These are phyloP conservation scores for Dichomitus squalens DNA, from an alignment of 1,284 basidiomycete genomes.

Conservation along the genomic window DNA sequence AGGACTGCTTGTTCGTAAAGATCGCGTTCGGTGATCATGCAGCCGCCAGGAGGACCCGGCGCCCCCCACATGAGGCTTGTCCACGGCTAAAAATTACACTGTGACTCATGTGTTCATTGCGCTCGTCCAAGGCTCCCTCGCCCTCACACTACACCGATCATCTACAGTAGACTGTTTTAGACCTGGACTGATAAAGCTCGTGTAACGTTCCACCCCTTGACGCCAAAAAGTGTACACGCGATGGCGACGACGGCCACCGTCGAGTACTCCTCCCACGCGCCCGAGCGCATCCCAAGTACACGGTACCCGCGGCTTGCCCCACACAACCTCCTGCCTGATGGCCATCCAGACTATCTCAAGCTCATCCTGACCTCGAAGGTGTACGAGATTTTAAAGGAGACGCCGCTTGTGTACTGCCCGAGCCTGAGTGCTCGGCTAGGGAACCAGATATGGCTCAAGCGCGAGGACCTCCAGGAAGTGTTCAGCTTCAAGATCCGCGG, in stretches of 20 bases:
- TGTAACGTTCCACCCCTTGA: neutral
- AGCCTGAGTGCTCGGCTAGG: constrained; percentile 89
- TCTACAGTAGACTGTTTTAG: neutral
- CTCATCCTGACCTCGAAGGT: constrained; percentile 94
- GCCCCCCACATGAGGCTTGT: constrained; percentile 13
- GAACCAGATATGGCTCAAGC: constrained; percentile 94
- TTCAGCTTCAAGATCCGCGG: constrained; percentile 99
- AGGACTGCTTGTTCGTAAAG: no score
- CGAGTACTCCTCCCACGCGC: constrained; percentile 70
- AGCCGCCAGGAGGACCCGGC: constrained; percentile 7
- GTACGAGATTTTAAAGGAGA: constrained; percentile 92
- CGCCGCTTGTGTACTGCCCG: constrained; percentile 85
- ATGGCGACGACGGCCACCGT: constrained; percentile 47
- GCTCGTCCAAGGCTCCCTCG: neutral
- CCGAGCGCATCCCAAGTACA: constrained; percentile 48
- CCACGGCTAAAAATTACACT: constrained; percentile 1
- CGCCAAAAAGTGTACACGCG: neutral
- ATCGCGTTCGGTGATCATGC: neutral
- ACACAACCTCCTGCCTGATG: constrained; percentile 67
- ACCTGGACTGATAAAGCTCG: neutral
- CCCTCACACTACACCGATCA: constrained; percentile 1
- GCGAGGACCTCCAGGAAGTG: constrained; percentile 95
- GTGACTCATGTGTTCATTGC: constrained; percentile 9
- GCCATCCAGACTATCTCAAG: constrained; percentile 90
- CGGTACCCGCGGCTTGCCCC: constrained; percentile 67